Conservation (phyloP, 768 basidiomycete species). For the Boletus rufocinnamomeus region DNA sequence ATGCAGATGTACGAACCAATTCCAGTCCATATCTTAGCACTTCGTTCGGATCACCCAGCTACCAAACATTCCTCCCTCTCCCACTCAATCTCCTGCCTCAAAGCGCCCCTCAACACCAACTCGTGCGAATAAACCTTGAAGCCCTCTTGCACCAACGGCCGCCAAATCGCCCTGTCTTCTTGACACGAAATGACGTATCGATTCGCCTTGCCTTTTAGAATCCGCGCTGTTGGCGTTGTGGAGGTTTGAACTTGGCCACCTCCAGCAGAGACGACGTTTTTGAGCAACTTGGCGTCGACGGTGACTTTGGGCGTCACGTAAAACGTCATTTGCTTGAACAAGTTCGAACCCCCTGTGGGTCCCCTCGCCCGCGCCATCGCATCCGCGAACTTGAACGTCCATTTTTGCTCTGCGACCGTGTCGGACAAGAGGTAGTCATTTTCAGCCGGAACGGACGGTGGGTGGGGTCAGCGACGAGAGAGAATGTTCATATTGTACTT, state of each 20-base stretch:
- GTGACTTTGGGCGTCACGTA: no score
- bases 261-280: constrained; percentile 65
- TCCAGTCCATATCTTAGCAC: not conserved
- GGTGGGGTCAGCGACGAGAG: not conserved
- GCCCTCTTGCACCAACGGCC: constrained; percentile 52
- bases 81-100: constrained; percentile 70
- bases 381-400: constrained; percentile 61
- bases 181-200: constrained; percentile 67
- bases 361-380: constrained; percentile 59
- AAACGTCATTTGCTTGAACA: constrained; percentile 69
- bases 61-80: constrained; percentile 41
- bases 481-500: not conserved
- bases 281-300: constrained; percentile 60
- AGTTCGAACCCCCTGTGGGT: constrained; percentile 42
- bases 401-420: constrained; percentile 53
- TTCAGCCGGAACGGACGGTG: constrained; percentile 51
- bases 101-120: no score
- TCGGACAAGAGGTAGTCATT: constrained; percentile 61
- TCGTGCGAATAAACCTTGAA: constrained; percentile 68
- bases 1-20: not conserved
- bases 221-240: constrained; percentile 59
- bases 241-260: no score
- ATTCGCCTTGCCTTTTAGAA: constrained; percentile 48
- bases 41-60: constrained; percentile 7
- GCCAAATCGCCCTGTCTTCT: constrained; percentile 68